Evolutionary conservation across 2,329 filamentous ascomycete species (phyloP), one percentile per base, ranked within the genome.

Genomic region (Tolypocladium tropicale): DNA sequence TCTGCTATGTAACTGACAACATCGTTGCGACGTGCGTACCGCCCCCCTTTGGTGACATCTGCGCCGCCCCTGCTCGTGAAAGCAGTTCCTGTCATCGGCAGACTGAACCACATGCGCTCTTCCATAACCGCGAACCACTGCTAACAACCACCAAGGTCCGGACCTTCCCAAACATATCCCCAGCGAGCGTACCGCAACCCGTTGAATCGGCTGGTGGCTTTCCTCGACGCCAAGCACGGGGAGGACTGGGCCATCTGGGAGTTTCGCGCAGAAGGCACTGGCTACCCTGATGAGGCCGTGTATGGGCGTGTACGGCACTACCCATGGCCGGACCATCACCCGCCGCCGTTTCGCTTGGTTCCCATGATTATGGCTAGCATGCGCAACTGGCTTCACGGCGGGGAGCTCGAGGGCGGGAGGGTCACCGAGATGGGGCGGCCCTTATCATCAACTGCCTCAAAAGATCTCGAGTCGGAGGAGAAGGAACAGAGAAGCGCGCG

Each of bases 241-340:
- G 74, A 84, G 30, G 77, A 94, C 60, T 99, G 94, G 94, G 85
- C 88, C 3, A 96, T 99, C 65, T 99, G 93, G 90, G 94, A 99
- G 73, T 99, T 99, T 65, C 86, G 94, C 50, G 94, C 91, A 37
- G 94, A 99, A 70, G 94, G 94, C 6, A 96, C 94, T 0, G 94
- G 94, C 1, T 99, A 99, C 66, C 91, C 91, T 0, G 94, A 99
- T 67, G 82, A 85, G 21, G 89, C 92, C 57, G 93, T 99, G 1
- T 90, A 96, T 68, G 80, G 83, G 36, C 81, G 92, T 3, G 86
- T 97, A 60, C 83, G 87, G 60, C 94, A 99, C 72, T 97, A 92
- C 66, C 94, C 94, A 0, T 99, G 90, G 84, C 94, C 94, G 0
- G 94, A 99, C 68, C 94, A 99, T 68, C 94, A 99, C 68, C 94